phyloP scores from a whole-genome alignment of 768 basidiomycete genomes.

The Pulveroboletus sp. region DNA sequence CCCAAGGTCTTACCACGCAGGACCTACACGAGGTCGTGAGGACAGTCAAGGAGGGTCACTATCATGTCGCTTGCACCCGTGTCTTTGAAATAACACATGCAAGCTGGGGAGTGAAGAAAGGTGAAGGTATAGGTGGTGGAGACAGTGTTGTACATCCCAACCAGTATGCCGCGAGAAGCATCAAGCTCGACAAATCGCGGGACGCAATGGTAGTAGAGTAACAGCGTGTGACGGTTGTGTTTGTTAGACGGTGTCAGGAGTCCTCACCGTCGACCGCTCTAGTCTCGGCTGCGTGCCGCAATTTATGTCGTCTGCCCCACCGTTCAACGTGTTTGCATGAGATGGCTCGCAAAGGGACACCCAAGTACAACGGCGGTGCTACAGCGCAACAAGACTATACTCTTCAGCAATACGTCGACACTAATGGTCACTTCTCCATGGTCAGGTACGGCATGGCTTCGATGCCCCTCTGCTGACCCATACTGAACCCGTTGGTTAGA shows the following conservation, averaged over 20 bases:
- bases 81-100: constrained; percentile 94
- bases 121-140: constrained; percentile 80
- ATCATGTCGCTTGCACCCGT: constrained; percentile 94
- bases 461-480: constrained; percentile 11
- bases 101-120: constrained; percentile 68
- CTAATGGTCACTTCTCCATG: constrained; percentile 94
- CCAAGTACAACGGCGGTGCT: constrained; percentile 17
- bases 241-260: constrained; percentile 19
- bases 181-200: constrained; percentile 53
- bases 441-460: constrained; percentile 62
- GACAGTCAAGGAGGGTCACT: constrained; percentile 75
- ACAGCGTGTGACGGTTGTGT: not conserved
- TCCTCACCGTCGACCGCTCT: no score
- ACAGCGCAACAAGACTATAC: constrained; percentile 29
- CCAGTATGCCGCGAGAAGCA: constrained; percentile 74
- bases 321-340: constrained; percentile 1
- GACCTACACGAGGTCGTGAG: constrained; percentile 83
- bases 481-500: constrained; percentile 40
- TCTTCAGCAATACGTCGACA: constrained; percentile 80
- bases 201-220: constrained; percentile 43
- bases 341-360: constrained; percentile 31
- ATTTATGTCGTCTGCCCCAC: constrained; percentile 30
- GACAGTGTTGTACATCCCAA: constrained; percentile 95
- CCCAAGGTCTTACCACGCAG: constrained; percentile 55
- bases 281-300: constrained; percentile 12